Conservation (phyloP, 305 asterid species). For the Rubia occidens region DNA sequence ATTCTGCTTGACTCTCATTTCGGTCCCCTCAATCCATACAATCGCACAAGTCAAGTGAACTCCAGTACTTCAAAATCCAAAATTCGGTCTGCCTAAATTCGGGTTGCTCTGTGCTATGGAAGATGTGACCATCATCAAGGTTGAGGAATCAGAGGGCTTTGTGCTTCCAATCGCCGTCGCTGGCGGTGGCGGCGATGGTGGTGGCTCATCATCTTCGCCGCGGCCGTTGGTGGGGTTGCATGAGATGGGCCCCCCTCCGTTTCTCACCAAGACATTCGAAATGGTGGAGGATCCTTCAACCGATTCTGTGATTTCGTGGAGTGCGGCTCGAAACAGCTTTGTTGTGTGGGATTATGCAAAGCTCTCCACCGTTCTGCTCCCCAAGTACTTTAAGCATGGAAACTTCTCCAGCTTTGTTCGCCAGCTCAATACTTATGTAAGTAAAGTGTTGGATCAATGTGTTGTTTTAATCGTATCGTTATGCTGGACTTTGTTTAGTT, state of each 20-base stretch:
- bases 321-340: constrained; percentile 30
- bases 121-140: constrained; percentile 21
- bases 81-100: background rate
- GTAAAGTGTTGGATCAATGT: constrained; percentile 6
- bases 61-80: background rate
- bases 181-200: background rate
- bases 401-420: constrained; percentile 46
- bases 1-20: background rate
- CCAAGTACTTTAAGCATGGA: constrained; percentile 37
- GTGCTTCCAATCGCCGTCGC: background rate
- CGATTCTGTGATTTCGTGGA: constrained; percentile 38
- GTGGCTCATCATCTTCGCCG: constrained; percentile 13
- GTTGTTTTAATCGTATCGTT: background rate
- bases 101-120: constrained; percentile 15
- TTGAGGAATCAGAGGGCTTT: constrained; percentile 18
- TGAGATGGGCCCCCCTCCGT: constrained; percentile 42
- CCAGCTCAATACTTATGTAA: constrained; percentile 46
- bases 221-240: constrained; percentile 38
- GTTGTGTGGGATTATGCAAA: constrained; percentile 38
- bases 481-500: background rate
- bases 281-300: constrained; percentile 43
- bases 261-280: constrained; percentile 35
- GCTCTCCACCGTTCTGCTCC: constrained; percentile 34
- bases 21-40: background rate
- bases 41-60: background rate